Percentiles rank a stretch among this genome's conserved stretches.
These are phyloP conservation scores for Carex littledalei DNA, from an alignment of 176 grass and related monocot genomes.

Conservation along the genomic window DNA sequence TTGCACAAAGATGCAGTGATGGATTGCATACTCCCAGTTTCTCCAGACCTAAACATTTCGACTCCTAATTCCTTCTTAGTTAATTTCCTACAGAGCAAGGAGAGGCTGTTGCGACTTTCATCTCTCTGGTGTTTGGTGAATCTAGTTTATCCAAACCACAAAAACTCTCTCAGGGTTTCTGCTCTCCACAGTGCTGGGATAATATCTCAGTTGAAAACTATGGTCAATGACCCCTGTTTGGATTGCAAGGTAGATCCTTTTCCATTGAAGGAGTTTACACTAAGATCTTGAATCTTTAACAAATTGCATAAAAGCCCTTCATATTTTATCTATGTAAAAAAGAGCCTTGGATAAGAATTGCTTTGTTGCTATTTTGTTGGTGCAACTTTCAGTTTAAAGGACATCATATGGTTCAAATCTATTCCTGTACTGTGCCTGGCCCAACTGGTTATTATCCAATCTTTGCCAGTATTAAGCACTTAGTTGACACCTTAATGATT, in stretches of 20 bases:
- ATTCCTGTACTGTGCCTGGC: background rate
- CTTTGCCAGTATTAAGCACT: background rate
- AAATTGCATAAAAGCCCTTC: background rate
- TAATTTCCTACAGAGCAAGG: conserved; percentile 82
- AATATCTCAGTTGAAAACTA: conserved; percentile 75
- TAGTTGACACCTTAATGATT: background rate
- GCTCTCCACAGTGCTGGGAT: conserved; percentile 63
- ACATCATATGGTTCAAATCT: background rate
- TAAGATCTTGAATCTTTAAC: background rate
- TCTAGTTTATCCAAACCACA: conserved; percentile 49
- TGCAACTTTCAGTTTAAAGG: conserved; percentile 1
- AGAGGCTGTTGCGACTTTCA: conserved; percentile 59
- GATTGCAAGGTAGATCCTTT: conserved; percentile 81
- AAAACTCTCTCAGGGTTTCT: conserved; percentile 41
- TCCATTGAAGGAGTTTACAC: background rate
- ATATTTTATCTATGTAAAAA: background rate
- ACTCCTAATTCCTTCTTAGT: conserved; percentile 27
- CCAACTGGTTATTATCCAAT: background rate
- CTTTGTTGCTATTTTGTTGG: conserved; percentile 13
- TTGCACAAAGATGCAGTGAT: conserved; percentile 58
- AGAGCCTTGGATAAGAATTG: background rate
- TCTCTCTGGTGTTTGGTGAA: conserved; percentile 88
- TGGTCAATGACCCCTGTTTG: conserved; percentile 78
- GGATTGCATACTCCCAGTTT: conserved; percentile 47
- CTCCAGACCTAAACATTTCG: conserved; percentile 18